Conservation (phyloP, 371 early-diverging fungal species). For the Syncephalastrum monosporum region DNA sequence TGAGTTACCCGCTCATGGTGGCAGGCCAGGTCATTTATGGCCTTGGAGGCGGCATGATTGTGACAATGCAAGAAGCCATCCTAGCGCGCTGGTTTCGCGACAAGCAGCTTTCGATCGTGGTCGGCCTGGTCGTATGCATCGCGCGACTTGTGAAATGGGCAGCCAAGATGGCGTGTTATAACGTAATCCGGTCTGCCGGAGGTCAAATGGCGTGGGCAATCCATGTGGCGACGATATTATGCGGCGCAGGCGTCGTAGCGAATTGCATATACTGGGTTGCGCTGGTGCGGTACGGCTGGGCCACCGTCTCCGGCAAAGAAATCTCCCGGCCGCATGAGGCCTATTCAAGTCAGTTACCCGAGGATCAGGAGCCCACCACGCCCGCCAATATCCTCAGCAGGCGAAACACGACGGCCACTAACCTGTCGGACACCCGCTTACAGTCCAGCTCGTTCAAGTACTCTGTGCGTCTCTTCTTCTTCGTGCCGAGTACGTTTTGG, state of each 20-base stretch:
- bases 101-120: conserved; percentile 33
- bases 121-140: conserved; percentile 32
- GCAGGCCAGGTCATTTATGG: conserved; percentile 45
- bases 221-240: conserved; percentile 38
- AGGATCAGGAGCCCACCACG: not conserved
- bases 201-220: conserved; percentile 26
- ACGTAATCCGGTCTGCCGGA: conserved; percentile 25
- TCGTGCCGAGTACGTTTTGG: conserved; percentile 45
- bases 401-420: too few species aligned
- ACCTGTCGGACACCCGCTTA: not conserved
- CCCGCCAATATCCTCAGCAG: not conserved
- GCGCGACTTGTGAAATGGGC: conserved; percentile 41
- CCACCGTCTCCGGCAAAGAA: conserved; percentile 34
- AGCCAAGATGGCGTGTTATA: conserved; percentile 44
- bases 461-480: conserved; percentile 24
- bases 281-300: conserved; percentile 35
- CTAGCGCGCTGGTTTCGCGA: conserved; percentile 48
- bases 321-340: conserved; percentile 16
- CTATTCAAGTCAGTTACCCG: conserved; percentile 3
- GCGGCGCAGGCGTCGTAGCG: conserved; percentile 29
- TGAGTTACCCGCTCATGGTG: conserved; percentile 44
- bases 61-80: conserved; percentile 48
- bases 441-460: conserved; percentile 16
- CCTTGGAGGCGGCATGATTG: conserved; percentile 45
- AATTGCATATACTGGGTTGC: conserved; percentile 35